Evolutionary conservation across 2,329 filamentous ascomycete species (phyloP), one percentile per base, ranked within the genome.

Genomic region (Penicillium decumbens): DNA sequence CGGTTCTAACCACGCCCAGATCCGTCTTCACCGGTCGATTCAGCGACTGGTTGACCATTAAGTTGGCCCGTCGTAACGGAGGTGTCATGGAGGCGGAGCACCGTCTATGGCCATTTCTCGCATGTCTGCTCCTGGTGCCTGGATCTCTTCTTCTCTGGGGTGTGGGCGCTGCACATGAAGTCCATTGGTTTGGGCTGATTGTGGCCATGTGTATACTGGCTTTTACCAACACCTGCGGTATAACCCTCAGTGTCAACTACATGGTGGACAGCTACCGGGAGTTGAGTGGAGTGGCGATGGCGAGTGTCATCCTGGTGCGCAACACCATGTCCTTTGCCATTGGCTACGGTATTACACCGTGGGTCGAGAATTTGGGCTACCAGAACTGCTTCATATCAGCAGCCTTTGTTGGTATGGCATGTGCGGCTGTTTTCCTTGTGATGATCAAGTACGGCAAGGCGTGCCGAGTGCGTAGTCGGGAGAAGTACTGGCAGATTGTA

Each of bases 311-410:
- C 43, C 47, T 76, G 20, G 69, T 77, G 12, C 68, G 75, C 3
- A 77, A 77, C 51, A 75, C 73, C 1, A 75, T 77, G 70, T 70
- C 67, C 0, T 77, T 77, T 54, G 75, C 71, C 0, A 71, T 77
- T 42, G 66, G 70, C 3, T 74, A 73, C 53, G 73, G 69, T 61
- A 74, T 78, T 43, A 78, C 73, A 0, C 74, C 75, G 0, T 77
- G 75, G 75, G 56, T 76, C 18, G 47, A 68, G 3, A 59, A 71
- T 33, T 46, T 75, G 27, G 73, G 73, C 3, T 71, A 72, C 43
- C 73, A 75, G 56, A 71, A 76, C 49, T 74, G 72, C 47, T 77
- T 75, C 43, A 66, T 77, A 12, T 69, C 68, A 0, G 70, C 66
- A 2, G 68, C 68, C 0, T 70, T 72, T 50, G 56, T 72, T 6